Base-by-base conservation (phyloP, 2,329 filamentous ascomycete genomes). In the Penicillium sp. region DNA sequence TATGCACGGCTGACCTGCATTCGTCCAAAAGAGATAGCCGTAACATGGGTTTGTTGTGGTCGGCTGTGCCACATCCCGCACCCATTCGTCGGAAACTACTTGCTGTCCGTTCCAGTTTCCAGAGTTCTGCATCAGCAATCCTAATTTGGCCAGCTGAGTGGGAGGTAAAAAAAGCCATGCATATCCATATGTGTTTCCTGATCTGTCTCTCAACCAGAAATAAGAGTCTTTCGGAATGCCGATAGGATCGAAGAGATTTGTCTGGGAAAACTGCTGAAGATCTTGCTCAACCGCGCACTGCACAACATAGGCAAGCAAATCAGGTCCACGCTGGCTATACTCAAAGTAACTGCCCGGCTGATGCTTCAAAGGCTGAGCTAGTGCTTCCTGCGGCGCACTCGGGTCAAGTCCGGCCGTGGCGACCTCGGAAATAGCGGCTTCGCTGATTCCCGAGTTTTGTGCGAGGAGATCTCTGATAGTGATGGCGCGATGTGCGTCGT, bases 121-220 rank as follows among this genome's bases (percentile, higher is more conserved):
- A 12, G 27, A 34, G 20, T 49, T 49, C 23, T 49, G 46, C 46
- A 49, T 49, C 13, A 34, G 17, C 2, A 49, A 36, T 20, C 46
- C 46, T 2, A 49, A 26, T 23, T 37, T 34, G 1, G 46, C 46
- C 21, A 49, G 46, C 23, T 49, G 46, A 21, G 40, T 42, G n/a
- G 46, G 46, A 2, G 46, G 34, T 5, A 49, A 42, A 26, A 42
- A 49, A 24, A 49, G 46, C 36, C 36, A 49, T 10, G 46, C 46
- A 29, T 42, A 49, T 9, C 46, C 46, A 29, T 49, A 49, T 7
- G 46, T 21, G 37, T 49, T 49, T 1, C 46, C 46, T 9, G 46
- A 42, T 15, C 46, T 34, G 18, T 49, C 46, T 9, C 46, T 34
- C 7, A 49, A 26, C 46, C 46, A 49, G 46, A 49, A 49, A 29